Base-by-base conservation (phyloP, 2,329 filamentous ascomycete species). In the Colletotrichum sp. region DNA sequence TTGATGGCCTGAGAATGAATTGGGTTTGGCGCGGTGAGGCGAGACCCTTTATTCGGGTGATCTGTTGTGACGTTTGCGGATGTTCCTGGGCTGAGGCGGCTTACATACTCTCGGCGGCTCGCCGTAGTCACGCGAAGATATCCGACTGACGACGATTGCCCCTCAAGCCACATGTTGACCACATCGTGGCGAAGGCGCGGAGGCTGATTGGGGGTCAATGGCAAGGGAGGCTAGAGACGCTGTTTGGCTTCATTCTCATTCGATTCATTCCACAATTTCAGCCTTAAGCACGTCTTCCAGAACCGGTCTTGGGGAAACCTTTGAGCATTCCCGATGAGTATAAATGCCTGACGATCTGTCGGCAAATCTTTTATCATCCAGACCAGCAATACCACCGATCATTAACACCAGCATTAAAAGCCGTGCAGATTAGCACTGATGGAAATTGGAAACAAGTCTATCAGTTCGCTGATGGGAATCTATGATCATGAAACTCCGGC, bases 401-500 rank as follows among this genome's bases (percentile, higher is more conserved):
- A 22, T 49, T 1, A 52, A 52, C 11, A 13, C 44, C 44, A 13
- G n/a, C n/a, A 52, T 52, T 3, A 1, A 4, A 13, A 22, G 11
- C 6, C n/a, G 13, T 13, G 44, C 44, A 52, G 44, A 22, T 22
- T 1, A 22, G 6, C 44, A 22, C 44, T 8, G n/a, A 52, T 29
- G 62, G 34, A 1, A 39, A 34, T 25, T 44, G 12, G 13, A 77
- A 29, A 49, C 44, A 75, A 9, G 12, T 76, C 66, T 68, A 67
- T 67, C 27, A 52, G 34, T 22, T 71, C 72, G 61, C 62, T 69
- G 64, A 76, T 59, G 61, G n/a, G 25, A n/a, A 27, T n/a, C 19
- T 71, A 30, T 27, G 34, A 30, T 12, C 15, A 34, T 70, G 25
- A 70, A 67, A 67, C 65, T 62, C 71, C 71, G 55, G 61, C 55